These are phyloP conservation scores for Pyricularia grisea DNA, from an alignment of 2,329 filamentous ascomycete species.

Conservation along the genomic window DNA sequence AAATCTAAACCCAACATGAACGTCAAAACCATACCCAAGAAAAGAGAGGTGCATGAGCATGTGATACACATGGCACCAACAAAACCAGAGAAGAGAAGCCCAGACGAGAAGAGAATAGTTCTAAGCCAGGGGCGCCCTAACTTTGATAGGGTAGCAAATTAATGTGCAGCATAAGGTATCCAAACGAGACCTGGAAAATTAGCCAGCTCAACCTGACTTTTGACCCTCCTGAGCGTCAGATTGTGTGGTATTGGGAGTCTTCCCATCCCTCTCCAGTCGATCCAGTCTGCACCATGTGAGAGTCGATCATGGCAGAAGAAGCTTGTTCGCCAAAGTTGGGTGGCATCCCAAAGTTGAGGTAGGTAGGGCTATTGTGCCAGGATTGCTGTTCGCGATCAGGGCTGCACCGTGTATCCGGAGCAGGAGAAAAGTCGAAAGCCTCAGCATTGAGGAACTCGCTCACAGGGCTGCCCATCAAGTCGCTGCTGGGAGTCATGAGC, in stretches of 20 bases:
- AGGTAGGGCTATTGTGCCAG: slow-evolving; percentile 15
- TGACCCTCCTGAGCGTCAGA: neutral
- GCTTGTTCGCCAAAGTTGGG: slow-evolving; percentile 42
- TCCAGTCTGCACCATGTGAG: neutral
- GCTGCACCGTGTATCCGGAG: neutral
- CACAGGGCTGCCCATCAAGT: slow-evolving; percentile 25
- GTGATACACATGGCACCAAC: neutral
- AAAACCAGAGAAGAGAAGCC: neutral
- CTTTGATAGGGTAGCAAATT: neutral
- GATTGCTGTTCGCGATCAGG: slow-evolving; percentile 13
- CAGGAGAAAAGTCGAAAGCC: slow-evolving; percentile 17
- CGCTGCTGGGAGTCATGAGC: slow-evolving; percentile 45
- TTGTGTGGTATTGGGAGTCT: neutral
- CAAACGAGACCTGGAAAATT: neutral
- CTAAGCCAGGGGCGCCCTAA: neutral
- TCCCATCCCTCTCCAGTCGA: neutral
- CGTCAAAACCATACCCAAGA: neutral
- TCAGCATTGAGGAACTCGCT: slow-evolving; percentile 21
- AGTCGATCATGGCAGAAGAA: neutral
- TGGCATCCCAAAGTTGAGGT: slow-evolving; percentile 22
- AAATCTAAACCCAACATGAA: neutral
- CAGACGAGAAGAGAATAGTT: neutral
- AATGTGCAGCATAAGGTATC: neutral
- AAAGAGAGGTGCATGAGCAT: neutral
- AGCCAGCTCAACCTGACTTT: neutral